Conservation (phyloP, 306 rosid species). For the Urtica urens region DNA sequence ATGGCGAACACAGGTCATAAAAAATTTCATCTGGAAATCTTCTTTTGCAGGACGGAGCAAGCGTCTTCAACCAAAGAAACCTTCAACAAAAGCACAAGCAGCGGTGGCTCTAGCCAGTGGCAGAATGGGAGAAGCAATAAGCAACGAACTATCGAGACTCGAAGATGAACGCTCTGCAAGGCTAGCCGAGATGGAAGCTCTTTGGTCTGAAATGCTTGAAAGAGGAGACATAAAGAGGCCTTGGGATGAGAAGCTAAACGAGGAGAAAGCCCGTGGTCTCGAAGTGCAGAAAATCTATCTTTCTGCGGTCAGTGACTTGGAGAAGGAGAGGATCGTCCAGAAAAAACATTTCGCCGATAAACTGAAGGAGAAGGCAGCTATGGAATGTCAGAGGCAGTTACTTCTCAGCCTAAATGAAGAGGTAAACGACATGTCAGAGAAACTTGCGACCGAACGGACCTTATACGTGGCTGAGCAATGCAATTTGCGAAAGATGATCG, state of each 20-base stretch:
- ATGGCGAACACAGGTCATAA: no score
- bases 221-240: constrained; percentile 61
- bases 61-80: constrained; percentile 84
- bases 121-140: constrained; percentile 50
- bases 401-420: constrained; percentile 60
- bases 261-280: constrained; percentile 47
- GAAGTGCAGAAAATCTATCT: constrained; percentile 51
- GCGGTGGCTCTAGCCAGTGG: constrained; percentile 74
- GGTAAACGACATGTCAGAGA: constrained; percentile 60
- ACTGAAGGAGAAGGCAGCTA: constrained; percentile 63
- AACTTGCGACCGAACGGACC: constrained; percentile 50
- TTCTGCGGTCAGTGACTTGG: constrained; percentile 42
- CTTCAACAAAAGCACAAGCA: constrained; percentile 80
- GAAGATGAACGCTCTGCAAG: constrained; percentile 50
- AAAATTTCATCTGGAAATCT: no score
- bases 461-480: constrained; percentile 46
- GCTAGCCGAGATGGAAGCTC: constrained; percentile 52
- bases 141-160: constrained; percentile 50
- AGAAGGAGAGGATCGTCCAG: constrained; percentile 45
- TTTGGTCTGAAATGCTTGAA: constrained; percentile 56
- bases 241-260: constrained; percentile 61
- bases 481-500: constrained; percentile 31
- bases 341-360: constrained; percentile 36
- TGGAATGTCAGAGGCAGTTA: constrained; percentile 79
- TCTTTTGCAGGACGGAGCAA: constrained; percentile 68